Base-by-base conservation (phyloP, 495 filamentous ascomycete species). In the Penicillium subrubescens region DNA sequence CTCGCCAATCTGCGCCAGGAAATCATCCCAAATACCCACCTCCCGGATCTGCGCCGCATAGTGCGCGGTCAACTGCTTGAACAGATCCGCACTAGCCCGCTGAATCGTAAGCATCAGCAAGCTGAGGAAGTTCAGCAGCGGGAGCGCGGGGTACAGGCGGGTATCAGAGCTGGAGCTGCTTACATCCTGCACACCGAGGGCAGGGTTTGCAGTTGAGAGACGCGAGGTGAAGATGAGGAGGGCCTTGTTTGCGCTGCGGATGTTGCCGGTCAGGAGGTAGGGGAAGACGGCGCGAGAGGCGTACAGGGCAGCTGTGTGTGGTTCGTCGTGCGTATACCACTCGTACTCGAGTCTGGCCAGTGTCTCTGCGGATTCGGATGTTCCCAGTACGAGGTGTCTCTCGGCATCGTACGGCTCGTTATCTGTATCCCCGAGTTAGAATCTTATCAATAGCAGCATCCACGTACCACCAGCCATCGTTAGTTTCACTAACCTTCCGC, bases 391-490 rank as follows among this genome's bases (percentile, higher is more conserved):
- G 50, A 99, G 83, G 78, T 99, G 95, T 67, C 87, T 86, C 75
- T 99, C 95, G 15, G 96, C 94, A 37, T 96, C 93, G 78, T 97
- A 96, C 12, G 89, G 86, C 54, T 96, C 91, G 73, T 91, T 87
- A 71, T 97, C 94, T 89, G 66, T 35, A 48, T 3, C 23, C 2
- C 1, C 44, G 21, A 48, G 37, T 52, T 29, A 51, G 41, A 19
- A 23, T 10, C 37, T 10, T 25, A 52, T 57, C 69, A 59, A 59
- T 71, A 48, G 19, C 67, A 67, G 59, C 57, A 59, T 21, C 48
- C 19, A 37, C 17, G 6, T n/a, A 15, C 17, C 17, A 37, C 29
- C 35, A n/a, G 54, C 5, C 50, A 37, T 51, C 14, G 12, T 3
- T 12, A 8, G 7, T 23, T 11, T 8, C 35, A 64, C 75, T 17